Base-by-base conservation (phyloP, 2,329 filamentous ascomycete species). In the Pseudogymnoascus pannorum region DNA sequence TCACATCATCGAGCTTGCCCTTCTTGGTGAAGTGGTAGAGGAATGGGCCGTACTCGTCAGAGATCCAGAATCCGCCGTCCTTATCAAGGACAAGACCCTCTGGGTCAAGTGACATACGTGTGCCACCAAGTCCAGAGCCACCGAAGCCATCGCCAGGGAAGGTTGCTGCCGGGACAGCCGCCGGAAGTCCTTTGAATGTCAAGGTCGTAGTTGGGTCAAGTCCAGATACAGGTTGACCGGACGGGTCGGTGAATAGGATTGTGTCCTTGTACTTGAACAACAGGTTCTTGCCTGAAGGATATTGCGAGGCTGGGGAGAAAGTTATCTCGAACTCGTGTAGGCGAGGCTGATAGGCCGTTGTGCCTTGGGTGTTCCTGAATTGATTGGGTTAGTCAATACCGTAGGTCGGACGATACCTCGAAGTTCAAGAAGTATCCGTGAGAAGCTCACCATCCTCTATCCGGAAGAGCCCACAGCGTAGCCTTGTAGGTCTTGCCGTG, bases 11-110 rank as follows among this genome's bases (percentile, higher is more conserved):
- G 82, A 91, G 86, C 33, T 75, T 77, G 35, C 88, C 87, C 0
- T 71, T 68, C 2, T 71, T 65, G 63, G 78, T 74, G 72, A 91
- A 90, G 48, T 84, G 80, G 76, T 89, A 91, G 20, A 89, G 75
- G 67, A 86, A 89, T 0, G 86, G 86, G 0, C 86, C 87, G 69
- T 88, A 87, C 73, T 90, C 87, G 68, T 91, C 87, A 6, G 78
- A 81, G 38, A 89, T 76, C 85, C 86, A 91, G 73, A 88, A 89
- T 0, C 78, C 77, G 11, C 81, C 84, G 60, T 87, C 81, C 0
- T 74, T 66, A 57, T 79, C 80, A 5, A 91, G 76, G 1, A 84
- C 81, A 0, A 91, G 74, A 1, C 87, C 87, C 74, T 91, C 88
- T 0, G 81, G 74, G 68, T 91, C 88, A 2, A 91, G 69, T 0